A percentile compares a stretch with the other conserved stretches of the same genome.
Evolutionary conservation across 2,329 filamentous ascomycete species (phyloP).

Genomic region (Calonectria montana): DNA sequence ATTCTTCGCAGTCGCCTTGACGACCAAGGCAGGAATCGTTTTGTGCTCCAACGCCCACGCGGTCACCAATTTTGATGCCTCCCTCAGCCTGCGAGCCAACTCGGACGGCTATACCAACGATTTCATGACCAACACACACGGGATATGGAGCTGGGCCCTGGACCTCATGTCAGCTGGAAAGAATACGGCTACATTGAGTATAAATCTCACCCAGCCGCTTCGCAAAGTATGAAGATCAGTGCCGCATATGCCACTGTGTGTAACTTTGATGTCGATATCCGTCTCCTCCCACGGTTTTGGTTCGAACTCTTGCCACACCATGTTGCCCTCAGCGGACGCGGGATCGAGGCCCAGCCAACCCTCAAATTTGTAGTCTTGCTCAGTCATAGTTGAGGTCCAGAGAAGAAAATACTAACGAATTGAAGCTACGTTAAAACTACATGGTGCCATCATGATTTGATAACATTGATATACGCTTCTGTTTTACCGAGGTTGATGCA

Average conservation of each 20-base stretch:
- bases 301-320: conserved; percentile 65
- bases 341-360: conserved; percentile 61
- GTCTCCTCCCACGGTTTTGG: conserved; percentile 73
- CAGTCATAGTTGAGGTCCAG: neutral
- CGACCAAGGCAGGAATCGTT: conserved; percentile 62
- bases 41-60: conserved; percentile 73
- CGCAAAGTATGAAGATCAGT: conserved; percentile 69
- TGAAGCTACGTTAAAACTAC: neutral
- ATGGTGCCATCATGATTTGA: neutral
- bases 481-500: conserved; percentile 10
- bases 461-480: neutral
- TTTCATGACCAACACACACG: conserved; percentile 73
- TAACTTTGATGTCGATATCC: conserved; percentile 72
- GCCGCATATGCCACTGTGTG: conserved; percentile 74
- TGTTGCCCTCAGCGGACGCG: conserved; percentile 58
- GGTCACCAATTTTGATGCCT: conserved; percentile 69
- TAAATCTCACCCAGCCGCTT: conserved; percentile 59
- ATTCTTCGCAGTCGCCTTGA: conserved; percentile 54
- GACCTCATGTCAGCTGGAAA: neutral
- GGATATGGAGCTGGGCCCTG: conserved; percentile 45
- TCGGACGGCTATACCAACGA: conserved; percentile 68
- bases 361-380: conserved; percentile 58
- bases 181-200: no score
- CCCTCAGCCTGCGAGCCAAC: conserved; percentile 60
- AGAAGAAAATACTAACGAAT: neutral